Base-by-base conservation (phyloP, 2,329 filamentous ascomycete genomes). In the Penicillium sp. region DNA sequence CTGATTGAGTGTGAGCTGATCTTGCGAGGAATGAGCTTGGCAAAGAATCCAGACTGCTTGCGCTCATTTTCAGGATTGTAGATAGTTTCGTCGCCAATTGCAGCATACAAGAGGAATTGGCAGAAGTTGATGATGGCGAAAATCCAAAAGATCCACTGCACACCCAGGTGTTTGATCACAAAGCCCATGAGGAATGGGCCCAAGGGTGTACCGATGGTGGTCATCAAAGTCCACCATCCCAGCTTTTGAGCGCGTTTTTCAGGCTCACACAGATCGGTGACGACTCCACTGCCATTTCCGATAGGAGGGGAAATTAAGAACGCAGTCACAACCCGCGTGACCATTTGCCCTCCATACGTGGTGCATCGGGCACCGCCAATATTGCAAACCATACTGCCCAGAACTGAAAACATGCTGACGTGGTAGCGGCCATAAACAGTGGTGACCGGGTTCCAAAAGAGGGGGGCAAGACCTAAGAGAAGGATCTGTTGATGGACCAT, bases 91-190 rank as follows among this genome's bases (percentile, higher is more conserved):
- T 79, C 78, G 1, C 80, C 79, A 36, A 84, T 62, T 60, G 84
- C 78, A 55, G 85, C 61, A 66, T 85, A 86, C 2, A 80, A 70
- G 33, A 85, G 60, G 58, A 85, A 77, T 60, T 86, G 83, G 16
- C 75, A 76, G 46, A 76, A 81, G 62, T 86, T 85, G 60, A 79
- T 79, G 36, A 85, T 85, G 4, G 81, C 82, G n/a, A 85, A 75
- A 33, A 81, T 79, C 78, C 80, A 86, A 69, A 82, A 86, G 19
- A 85, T 84, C 83, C 83, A 86, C 9, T 81, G 73, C 43, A 82
- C 84, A 0, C 82, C 81, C 11, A 81, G 77, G 27, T 81, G 77
- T 53, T 81, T 71, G 0, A 78, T 78, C 1, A 85, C 83, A 43
- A 73, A 72, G 0, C 70, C 69, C 63, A 73, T 70, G 14, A 73